phyloP scores from a whole-genome alignment of 805 yeast genomes.

The Yarrowia sp. region DNA sequence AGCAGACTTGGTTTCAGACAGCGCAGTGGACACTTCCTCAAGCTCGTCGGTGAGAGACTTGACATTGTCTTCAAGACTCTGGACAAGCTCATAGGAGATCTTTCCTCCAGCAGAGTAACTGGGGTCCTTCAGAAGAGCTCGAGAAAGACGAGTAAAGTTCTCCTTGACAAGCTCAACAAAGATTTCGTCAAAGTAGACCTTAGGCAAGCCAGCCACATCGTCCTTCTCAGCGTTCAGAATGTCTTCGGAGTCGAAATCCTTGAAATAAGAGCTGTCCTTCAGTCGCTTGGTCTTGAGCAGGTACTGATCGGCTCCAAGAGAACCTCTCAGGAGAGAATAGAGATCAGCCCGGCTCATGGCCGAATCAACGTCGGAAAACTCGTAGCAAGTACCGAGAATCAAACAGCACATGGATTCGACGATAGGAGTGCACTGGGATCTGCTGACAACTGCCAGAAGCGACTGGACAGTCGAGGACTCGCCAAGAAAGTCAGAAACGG shows the following conservation, averaged over 20 bases:
- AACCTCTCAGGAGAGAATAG: constrained; percentile 65
- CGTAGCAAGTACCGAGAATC: constrained; percentile 79
- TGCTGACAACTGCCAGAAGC: constrained; percentile 68
- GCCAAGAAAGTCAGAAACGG: constrained; percentile 75
- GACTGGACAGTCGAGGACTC: constrained; percentile 73
- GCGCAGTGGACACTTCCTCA: constrained; percentile 42
- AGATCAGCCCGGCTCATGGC: constrained; percentile 63
- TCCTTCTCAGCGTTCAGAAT: constrained; percentile 64
- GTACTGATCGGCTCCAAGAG: constrained; percentile 84
- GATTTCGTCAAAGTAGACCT: constrained; percentile 70
- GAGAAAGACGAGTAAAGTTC: constrained; percentile 68
- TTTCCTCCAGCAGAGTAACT: constrained; percentile 69
- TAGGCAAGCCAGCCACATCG: constrained; percentile 80
- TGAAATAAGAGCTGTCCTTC: constrained; percentile 63
- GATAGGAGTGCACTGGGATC: constrained; percentile 55
- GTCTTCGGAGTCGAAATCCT: constrained; percentile 61
- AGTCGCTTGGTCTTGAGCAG: constrained; percentile 75
- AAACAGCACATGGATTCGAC: constrained; percentile 77
- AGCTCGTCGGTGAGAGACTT: constrained; percentile 42
- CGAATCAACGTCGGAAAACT: constrained; percentile 69
- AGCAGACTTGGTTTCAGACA: constrained; percentile 49
- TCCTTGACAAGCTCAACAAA: constrained; percentile 74
- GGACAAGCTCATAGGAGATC: constrained; percentile 66
- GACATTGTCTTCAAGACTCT: constrained; percentile 50
- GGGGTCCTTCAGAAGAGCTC: constrained; percentile 79